Evolutionary conservation across 371 early-diverging fungal genomes (phyloP).

Genomic region (Mortierella sp.): DNA sequence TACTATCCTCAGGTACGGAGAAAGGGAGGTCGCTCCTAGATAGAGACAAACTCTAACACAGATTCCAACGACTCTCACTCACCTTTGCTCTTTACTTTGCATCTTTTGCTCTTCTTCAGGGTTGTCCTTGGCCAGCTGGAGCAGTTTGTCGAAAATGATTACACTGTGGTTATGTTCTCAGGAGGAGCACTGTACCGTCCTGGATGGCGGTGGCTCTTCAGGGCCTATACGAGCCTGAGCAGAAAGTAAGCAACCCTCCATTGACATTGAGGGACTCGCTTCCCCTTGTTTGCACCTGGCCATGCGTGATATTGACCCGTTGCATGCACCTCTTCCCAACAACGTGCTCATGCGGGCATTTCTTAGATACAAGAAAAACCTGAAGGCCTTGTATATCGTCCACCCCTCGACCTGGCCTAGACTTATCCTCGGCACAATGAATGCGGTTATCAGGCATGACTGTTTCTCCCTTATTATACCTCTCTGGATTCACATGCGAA

Average conservation of each 20-base stretch:
- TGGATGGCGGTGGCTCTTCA: conserved; percentile 85
- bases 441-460: conserved; percentile 75
- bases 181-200: conserved; percentile 83
- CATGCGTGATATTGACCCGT: background rate
- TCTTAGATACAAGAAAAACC: conserved; percentile 89
- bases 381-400: conserved; percentile 90
- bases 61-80: background rate
- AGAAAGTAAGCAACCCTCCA: conserved; percentile 63
- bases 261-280: background rate
- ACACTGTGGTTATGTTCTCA: conserved; percentile 87
- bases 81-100: background rate
- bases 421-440: conserved; percentile 74
- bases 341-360: too few species aligned
- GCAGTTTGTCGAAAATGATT: conserved; percentile 87
- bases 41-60: background rate
- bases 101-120: conserved; percentile 26
- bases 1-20: conserved; percentile 71
- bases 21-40: background rate
- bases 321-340: too few species aligned
- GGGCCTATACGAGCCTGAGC: conserved; percentile 82
- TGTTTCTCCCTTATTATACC: background rate
- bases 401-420: conserved; percentile 82
- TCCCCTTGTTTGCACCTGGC: background rate
- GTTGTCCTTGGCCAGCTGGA: conserved; percentile 62
- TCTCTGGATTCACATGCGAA: too few species aligned